Conservation (phyloP, 306 rosid species). For the Ziziphus jujuba region DNA sequence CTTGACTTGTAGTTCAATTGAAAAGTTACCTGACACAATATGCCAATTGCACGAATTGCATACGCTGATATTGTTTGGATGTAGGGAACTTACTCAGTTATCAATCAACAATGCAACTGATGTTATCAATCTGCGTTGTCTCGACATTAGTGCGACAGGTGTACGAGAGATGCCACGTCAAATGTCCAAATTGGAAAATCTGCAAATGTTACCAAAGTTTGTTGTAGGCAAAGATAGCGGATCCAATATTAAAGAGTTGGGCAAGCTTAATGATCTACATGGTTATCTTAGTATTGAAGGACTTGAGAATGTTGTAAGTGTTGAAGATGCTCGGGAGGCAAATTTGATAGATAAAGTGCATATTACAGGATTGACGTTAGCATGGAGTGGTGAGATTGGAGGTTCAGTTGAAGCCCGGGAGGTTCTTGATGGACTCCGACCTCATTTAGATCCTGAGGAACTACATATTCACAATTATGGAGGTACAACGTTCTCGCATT, state of each 20-base stretch:
- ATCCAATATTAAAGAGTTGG: background rate
- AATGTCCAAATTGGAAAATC: conserved; percentile 8
- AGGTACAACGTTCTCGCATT: conserved; percentile 5
- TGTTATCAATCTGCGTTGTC: conserved; percentile 3
- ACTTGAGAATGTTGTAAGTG: background rate
- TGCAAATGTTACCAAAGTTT: background rate
- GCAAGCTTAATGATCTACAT: background rate
- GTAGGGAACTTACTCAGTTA: background rate
- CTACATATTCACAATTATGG: too few species aligned
- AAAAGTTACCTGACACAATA: background rate
- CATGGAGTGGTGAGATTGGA: background rate
- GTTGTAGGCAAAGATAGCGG: background rate
- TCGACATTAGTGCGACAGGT: background rate
- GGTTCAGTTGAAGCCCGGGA: background rate
- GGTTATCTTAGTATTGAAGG: background rate
- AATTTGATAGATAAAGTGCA: background rate
- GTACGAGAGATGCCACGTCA: background rate
- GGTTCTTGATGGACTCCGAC: background rate
- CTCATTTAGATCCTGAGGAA: conserved; percentile 21
- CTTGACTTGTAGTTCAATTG: background rate
- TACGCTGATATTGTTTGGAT: background rate
- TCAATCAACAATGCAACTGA: conserved; percentile 8
- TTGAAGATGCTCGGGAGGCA: conserved; percentile 15
- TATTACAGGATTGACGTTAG: conserved; percentile 8
- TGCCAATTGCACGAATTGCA: conserved; percentile 16